phyloP scores from a whole-genome alignment of 805 yeast genomes.

The Candida palmyrensis region DNA sequence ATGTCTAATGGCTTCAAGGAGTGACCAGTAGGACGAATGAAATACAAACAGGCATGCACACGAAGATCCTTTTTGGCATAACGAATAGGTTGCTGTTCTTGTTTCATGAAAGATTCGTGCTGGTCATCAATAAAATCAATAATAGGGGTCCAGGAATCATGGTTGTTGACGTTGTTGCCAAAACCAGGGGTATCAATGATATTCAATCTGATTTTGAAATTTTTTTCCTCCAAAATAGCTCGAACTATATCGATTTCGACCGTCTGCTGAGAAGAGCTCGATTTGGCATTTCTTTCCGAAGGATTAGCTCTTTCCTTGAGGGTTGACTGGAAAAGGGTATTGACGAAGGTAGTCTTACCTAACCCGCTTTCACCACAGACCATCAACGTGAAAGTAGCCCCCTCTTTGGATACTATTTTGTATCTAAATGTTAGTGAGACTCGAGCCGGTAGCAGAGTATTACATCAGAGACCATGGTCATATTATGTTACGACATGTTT shows the following conservation, averaged over 20 bases:
- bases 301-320: slow-evolving; percentile 56
- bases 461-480: background rate
- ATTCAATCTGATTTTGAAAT: slow-evolving; percentile 74
- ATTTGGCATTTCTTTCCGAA: slow-evolving; percentile 53
- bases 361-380: slow-evolving; percentile 89
- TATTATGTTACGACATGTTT: background rate
- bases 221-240: slow-evolving; percentile 81
- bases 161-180: slow-evolving; percentile 77
- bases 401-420: slow-evolving; percentile 69
- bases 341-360: slow-evolving; percentile 88
- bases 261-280: slow-evolving; percentile 52
- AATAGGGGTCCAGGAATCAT: slow-evolving; percentile 80
- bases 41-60: slow-evolving; percentile 88
- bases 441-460: no score
- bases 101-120: slow-evolving; percentile 84
- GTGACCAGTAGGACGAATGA: slow-evolving; percentile 97
- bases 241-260: slow-evolving; percentile 75
- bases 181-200: slow-evolving; percentile 91
- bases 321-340: slow-evolving; percentile 75
- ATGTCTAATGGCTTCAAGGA: slow-evolving; percentile 84
- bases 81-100: slow-evolving; percentile 88
- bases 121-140: slow-evolving; percentile 83
- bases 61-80: slow-evolving; percentile 55
- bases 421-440: slow-evolving; percentile 42
- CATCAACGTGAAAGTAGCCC: slow-evolving; percentile 76